Evolutionary conservation across 305 asterid species (phyloP), one percentile per base, ranked within the genome.

Genomic region (Fraxinus velutina): DNA sequence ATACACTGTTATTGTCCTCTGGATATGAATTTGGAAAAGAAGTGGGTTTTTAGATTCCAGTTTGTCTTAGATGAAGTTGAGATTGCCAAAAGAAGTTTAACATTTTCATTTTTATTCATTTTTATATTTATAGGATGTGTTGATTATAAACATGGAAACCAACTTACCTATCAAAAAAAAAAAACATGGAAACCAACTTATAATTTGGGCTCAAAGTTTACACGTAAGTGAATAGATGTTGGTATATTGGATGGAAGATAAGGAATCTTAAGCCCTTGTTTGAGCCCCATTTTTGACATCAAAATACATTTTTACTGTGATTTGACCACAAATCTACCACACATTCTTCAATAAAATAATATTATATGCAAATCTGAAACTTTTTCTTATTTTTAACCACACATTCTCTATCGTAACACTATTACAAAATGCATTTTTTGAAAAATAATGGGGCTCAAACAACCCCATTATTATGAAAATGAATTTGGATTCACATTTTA

Each of bases 1-100:
- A 37, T 19, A 19, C 37, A 2, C 32, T 27, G 50, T 66, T 71
- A 24, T 57, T 57, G 1, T 13, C 8, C 34, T 47, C 34, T 24
- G 24, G 73, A 62, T 30, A 73, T 76, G 15, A 75, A 80, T 78
- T 78, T 73, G 42, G 24, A 52, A 44, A 36, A 64, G 12, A 37
- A 37, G 24, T 19, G 36, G 50, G 30, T 30, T 76, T 70, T 19
- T 2, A 5, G 9, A 30, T 70, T 70, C 2, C 75, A 30, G 4
- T 29, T 70, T 70, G 24, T 6, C 22, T 70, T 70, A 15, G 44
- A 30, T 15, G 42, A 70, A 5, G 75, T 34, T 70, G 42, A 70
- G 34, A 70, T 70, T 70, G 37, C 22, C 12, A 13, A 30, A 70
- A 32, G 42, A 70, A 29, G 66, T 17, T 17, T 1, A 55, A 57